These are phyloP conservation scores for Geotrichum restrictum DNA, from an alignment of 1,139 yeast genomes.

Conservation along the genomic window DNA sequence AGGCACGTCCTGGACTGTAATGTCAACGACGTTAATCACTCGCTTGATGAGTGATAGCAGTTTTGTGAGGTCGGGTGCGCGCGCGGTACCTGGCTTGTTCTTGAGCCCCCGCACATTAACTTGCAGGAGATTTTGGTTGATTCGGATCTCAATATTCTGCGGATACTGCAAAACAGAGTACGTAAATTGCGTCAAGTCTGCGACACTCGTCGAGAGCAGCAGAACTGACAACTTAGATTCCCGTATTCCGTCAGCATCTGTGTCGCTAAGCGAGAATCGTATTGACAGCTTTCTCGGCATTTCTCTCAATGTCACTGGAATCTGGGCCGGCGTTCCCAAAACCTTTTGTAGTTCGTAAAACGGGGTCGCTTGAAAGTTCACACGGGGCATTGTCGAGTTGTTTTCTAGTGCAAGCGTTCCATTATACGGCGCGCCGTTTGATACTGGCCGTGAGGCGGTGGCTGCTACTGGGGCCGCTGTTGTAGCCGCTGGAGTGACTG, in stretches of 20 bases:
- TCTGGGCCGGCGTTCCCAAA: constrained; percentile 29
- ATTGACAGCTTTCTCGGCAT: constrained; percentile 22
- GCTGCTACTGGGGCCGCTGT: neutral
- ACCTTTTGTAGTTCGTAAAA: constrained; percentile 30
- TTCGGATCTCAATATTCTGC: constrained; percentile 27
- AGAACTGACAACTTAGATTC: constrained; percentile 22
- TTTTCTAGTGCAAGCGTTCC: neutral
- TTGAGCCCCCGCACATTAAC: constrained; percentile 40
- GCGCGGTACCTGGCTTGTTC: constrained; percentile 40
- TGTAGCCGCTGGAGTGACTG: neutral
- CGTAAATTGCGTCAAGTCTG: constrained; percentile 11
- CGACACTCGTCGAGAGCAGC: constrained; percentile 26
- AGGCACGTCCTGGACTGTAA: constrained; percentile 26
- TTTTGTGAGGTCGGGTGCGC: constrained; percentile 40
- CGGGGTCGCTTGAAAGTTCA: constrained; percentile 33
- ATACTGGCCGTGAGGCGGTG: neutral
- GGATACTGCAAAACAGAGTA: constrained; percentile 30
- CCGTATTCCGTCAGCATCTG: constrained; percentile 16
- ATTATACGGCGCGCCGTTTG: neutral
- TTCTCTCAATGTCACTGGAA: constrained; percentile 26
- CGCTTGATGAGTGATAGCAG: constrained; percentile 15
- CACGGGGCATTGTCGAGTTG: neutral
- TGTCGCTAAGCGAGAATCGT: constrained; percentile 24
- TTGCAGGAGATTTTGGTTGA: constrained; percentile 27
- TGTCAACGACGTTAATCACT: constrained; percentile 28